Evolutionary conservation across 2,329 filamentous ascomycete species (phyloP), one percentile per base, ranked within the genome.

Genomic region (Pleurostoma richardsiae): DNA sequence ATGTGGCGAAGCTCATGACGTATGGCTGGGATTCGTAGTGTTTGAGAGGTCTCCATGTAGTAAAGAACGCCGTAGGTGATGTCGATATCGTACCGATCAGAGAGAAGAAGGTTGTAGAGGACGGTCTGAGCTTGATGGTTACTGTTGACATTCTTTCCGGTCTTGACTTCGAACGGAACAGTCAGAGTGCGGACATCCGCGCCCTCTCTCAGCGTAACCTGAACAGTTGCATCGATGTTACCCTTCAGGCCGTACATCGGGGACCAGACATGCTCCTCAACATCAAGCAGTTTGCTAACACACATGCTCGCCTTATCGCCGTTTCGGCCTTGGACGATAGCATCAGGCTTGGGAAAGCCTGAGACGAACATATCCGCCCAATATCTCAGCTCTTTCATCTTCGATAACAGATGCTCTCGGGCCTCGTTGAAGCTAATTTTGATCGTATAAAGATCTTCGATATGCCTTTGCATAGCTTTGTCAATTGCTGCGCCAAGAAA

Each of bases 201-300:
- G 29, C 82, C 80, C 47, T 95, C 86, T 46, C 80, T 73, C 73
- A 96, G 87, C 1, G 80, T 82, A 11, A 94, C 86, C 68, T 99
- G 89, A 1, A 99, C 88, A 0, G 94, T 97, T 29, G 94, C 94
- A 68, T 99, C 94, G 49, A 99, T 94, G 57, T 97, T 99, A 30
- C 94, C 94, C 65, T 99, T 99, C 11, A 99, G 74, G 0, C 94
- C 94, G 62, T 95, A 99, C 82, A 90, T 92, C 1, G 94, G 94
- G 5, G 92, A 97, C 94, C 94, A 99, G 29, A 99, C 84, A 61
- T 97, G 94, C 65, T 99, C 94, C 63, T 99, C 94, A 7, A 99
- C 88, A 61, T 97, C 94, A 10, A 99, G 83, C 29, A 99, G 74
- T 62, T 97, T 99, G 59, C 85, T 95, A 55, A 99, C 84, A 55